Evolutionary conservation across 1,284 basidiomycete species (phyloP), one percentile per base, ranked within the genome.

Genomic region (Tylopilus sp.): DNA sequence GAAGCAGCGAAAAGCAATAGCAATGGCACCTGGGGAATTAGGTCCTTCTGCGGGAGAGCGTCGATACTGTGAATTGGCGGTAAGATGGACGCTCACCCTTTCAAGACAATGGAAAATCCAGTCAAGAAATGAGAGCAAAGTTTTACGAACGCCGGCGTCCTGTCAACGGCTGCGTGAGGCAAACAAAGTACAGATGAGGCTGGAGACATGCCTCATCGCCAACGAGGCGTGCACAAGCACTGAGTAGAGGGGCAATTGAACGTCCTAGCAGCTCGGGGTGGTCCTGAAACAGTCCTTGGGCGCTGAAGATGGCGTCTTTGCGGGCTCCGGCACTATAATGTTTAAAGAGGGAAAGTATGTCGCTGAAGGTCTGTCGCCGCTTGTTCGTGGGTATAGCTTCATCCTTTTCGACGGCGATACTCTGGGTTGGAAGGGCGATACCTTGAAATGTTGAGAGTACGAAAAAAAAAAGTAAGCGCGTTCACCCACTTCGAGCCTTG

Each of bases 371-470:
- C 25, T 91, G 78, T 53, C 84, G 88, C 44, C 89, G 74, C 56
- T 75, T 85, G 0, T 93, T 97, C 0, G 79, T 85, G 1, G 91
- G 91, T 12, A 70, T 67, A 30, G 69, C 68, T 6, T 65, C 61
- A 48, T 81, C 75, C 61, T 78, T 84, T 42, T 78, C 74, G 16
- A 72, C 61, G 4, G 74, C 65, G 51, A 91, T 90, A 41, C 82
- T 87, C 70, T 97, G 94, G 1, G 79, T 79, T 0, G 94, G 94
- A n/a, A 97, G 75, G 23, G 84, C 86, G 64, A 97, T 95, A 13
- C 90, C 93, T 96, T 58, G n/a, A n/a, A 25, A 38, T 49, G 41
- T 46, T 49, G n/a, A n/a, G n/a, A n/a, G n/a, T n/a, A n/a, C n/a
- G n/a, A n/a, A n/a, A n/a, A n/a, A n/a, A n/a, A n/a, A n/a, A n/a